Evolutionary conservation across 805 yeast genomes (phyloP), one percentile per base, ranked within the genome.

Genomic region (Teunomyces lycoperdinae): DNA sequence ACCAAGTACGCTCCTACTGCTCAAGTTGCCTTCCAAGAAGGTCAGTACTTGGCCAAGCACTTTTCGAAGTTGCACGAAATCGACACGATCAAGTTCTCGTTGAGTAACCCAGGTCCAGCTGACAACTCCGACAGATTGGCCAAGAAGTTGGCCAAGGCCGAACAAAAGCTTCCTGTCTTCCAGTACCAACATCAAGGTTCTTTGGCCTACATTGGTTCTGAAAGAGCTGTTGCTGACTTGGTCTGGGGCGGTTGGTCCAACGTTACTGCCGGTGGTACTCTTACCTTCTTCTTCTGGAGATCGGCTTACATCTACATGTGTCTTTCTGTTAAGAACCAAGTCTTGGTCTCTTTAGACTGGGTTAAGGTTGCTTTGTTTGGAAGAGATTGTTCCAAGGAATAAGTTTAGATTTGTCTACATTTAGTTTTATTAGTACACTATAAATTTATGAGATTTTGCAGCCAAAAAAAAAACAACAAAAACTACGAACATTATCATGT

Each of bases 11-110:
- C 96, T 38, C 97, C 97, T 58, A 91, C 98, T 52, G 98, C 97
- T 24, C 97, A 91, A 77, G 97, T 90, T 47, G 98, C 98, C 36
- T 83, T 89, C 72, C 97, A 91, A 76, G 89, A 91, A 71, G 97
- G 97, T 66, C 75, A 77, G 48, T 91, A 80, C 71, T 79, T 91
- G 56, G 94, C 91, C 48, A 72, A 75, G 30, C 81, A 83, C 55
- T 85, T 91, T 67, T 78, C 80, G 64, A 84, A 77, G 57, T 69
- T 83, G 58, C 74, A 84, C 57, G 80, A 80, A 57, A 74, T 84
- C 49, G 90, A 85, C 46, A 74, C 79, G 38, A 62, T 81, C 52
- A 73, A 82, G 59, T 77, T 64, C 55, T 71, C 72, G 47, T 60
- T 80, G 39, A 54, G 63, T 44, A 59, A 67, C 48, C 68, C 75